Conservation (phyloP, 2,329 filamentous ascomycete genomes). For the Alternaria postmessia region DNA sequence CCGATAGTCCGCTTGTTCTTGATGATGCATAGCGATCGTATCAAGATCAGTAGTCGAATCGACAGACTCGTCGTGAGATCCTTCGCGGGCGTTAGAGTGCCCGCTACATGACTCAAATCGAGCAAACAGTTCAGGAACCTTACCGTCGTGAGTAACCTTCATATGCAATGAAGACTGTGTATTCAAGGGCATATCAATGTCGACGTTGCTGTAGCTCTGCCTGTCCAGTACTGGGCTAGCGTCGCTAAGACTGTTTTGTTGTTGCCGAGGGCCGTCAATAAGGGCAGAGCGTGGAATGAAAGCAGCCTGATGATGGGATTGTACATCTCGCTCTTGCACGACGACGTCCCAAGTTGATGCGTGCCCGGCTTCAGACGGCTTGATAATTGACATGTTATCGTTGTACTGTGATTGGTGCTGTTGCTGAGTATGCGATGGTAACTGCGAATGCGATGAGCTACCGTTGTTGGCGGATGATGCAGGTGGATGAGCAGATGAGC, state of each 20-base stretch:
- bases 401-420: constrained; percentile 26
- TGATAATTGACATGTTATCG: constrained; percentile 38
- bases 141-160: constrained; percentile 38
- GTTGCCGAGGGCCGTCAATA: constrained; percentile 4
- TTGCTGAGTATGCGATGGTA: constrained; percentile 27
- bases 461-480: constrained; percentile 20
- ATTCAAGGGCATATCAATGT: constrained; percentile 34
- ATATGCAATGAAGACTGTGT: constrained; percentile 29
- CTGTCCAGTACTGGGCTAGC: constrained; percentile 22
- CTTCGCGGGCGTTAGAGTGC: constrained; percentile 27
- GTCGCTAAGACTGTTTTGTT: constrained; percentile 2
- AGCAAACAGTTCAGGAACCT: constrained; percentile 33
- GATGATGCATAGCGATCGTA: constrained; percentile 9
- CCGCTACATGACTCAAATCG: constrained; percentile 28
- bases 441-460: constrained; percentile 27
- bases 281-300: constrained; percentile 35
- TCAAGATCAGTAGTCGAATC: constrained; percentile 9
- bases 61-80: constrained; percentile 4
- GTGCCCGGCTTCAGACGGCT: constrained; percentile 21
- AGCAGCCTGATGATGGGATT: constrained; percentile 15
- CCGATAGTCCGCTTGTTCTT: constrained; percentile 2
- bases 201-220: constrained; percentile 25
- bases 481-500: constrained; percentile 13
- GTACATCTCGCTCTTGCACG: constrained; percentile 1
- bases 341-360: constrained; percentile 11